Base-by-base conservation (phyloP, 257 asterid genomes). In the Gynochthodes officinalis region DNA sequence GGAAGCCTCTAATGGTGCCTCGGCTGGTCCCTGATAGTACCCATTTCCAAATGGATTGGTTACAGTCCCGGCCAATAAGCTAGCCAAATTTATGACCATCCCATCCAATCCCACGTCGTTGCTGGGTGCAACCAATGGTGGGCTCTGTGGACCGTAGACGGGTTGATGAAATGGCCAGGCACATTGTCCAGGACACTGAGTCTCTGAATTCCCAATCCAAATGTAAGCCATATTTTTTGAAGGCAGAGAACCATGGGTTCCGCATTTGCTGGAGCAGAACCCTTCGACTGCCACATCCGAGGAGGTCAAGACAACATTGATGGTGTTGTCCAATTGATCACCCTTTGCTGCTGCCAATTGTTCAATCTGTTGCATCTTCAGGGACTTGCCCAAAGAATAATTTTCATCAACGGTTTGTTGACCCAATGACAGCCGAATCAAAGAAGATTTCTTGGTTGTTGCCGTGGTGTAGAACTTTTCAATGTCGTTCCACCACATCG, bases 121-220 rank as follows among this genome's bases (percentile, higher is more conserved):
- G 54, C 79, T 82, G 13, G 86, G 86, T 1, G 84, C 82, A 6
- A 82, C 74, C 48, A 82, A 42, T 15, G 78, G 74, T 61, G 79
- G 73, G n/a, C 30, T 67, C 48, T 82, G 84, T 10, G 86, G 86
- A 1, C 86, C 84, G 8, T 66, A 64, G 16, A 66, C 19, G 3
- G 84, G 83, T 32, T 79, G n/a, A n/a, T n/a, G n/a, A n/a, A n/a
- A n/a, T n/a, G n/a, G n/a, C n/a, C n/a, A n/a, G n/a, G n/a, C n/a
- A n/a, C n/a, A n/a, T n/a, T 72, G 73, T 18, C 83, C 86, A 8
- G 84, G 86, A 52, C 86, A 79, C 64, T 82, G 86, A 5, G 64
- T 67, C 60, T 57, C 84, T 5, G 86, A 74, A 68, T 82, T 79
- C 2, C 85, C 80, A 16, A 74, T 76, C 85, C 82, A 81, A 8